Percentiles rank a stretch among this genome's conserved stretches.
phyloP scores from a whole-genome alignment of 441 rosid species.

The Erodium trifolium region DNA sequence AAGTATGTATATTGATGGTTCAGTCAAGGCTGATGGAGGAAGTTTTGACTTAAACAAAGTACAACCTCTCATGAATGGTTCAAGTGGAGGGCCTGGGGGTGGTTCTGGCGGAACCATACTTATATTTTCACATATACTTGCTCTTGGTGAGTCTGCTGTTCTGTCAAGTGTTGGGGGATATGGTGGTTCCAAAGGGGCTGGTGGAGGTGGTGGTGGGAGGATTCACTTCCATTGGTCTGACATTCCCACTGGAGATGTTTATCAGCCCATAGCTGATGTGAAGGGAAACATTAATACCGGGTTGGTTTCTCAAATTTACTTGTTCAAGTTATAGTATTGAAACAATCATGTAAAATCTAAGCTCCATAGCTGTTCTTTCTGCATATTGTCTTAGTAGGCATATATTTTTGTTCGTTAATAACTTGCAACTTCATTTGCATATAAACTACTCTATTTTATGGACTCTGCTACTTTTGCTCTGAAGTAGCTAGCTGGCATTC shows the following conservation, averaged over 20 bases:
- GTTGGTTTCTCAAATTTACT: constrained; percentile 37
- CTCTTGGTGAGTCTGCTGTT: constrained; percentile 53
- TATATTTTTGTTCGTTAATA: background rate
- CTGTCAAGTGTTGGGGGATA: constrained; percentile 90
- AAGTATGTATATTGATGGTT: constrained; percentile 69
- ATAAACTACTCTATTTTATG: background rate
- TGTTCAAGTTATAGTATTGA: constrained; percentile 6
- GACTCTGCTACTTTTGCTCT: too few relatives aligned
- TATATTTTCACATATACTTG: constrained; percentile 59
- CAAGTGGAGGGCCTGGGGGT: constrained; percentile 70
- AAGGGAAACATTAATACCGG: constrained; percentile 60
- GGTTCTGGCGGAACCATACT: constrained; percentile 98
- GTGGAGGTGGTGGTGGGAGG: constrained; percentile 99
- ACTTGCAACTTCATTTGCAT: background rate
- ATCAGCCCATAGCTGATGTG: constrained; percentile 93
- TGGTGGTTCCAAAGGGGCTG: constrained; percentile 73
- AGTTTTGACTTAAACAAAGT: constrained; percentile 34
- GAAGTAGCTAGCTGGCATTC: background rate
- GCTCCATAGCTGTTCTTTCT: constrained; percentile 1
- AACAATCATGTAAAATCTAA: background rate
- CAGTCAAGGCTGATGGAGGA: constrained; percentile 82
- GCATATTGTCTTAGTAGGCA: background rate
- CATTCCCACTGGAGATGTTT: constrained; percentile 95
- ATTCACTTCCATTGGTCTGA: constrained; percentile 98
- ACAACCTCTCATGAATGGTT: constrained; percentile 22